Base-by-base conservation (phyloP, 2,329 filamentous ascomycete species). In the Talaromyces rugulosus region DNA sequence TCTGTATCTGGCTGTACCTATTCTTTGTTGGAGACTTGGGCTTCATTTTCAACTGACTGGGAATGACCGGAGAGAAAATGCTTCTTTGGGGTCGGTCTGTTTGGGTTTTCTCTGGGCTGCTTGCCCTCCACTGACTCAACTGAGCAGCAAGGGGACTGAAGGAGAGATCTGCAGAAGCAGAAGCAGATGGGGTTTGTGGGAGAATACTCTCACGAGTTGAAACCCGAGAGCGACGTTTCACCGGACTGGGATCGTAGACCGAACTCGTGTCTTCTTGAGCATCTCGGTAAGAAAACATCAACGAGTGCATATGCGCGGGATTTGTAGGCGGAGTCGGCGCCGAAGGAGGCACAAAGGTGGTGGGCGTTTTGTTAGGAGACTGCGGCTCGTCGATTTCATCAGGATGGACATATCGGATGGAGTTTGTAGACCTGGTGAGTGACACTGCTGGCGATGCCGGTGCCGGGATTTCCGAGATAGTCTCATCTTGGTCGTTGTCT, bases 91-190 rank as follows among this genome's bases (percentile, higher is more conserved):
- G 68, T 60, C 66, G 67, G 2, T 55, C 44, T 53, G 14, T 12
- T n/a, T 31, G 3, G 70, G 67, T 64, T 56, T 73, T 72, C 65
- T 83, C 69, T 2, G 86, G 85, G 65, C 85, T 89, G 28, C 80
- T 80, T 1, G 87, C 80, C 65, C 82, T 82, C 89, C 89, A 91
- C 28, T 82, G 80, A 62, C 78, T 82, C 4, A 91, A 76, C 67
- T 88, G 83, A 42, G 83, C 78, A 4, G 85, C 85, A 42, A 91
- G 76, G 28, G 87, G 85, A 1, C 87, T 89, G 64, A 90, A 88
- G 1, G 86, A 86, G 58, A 85, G 70, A 18, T 77, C 54, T 4
- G 47, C 75, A 33, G 50, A 23, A 5, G 18, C 16, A 33, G 50
- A 23, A 9, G 28, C 23, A n/a, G 57, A 18, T 27, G 40, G 52